Percentiles rank a stretch among this genome's conserved stretches.
These are phyloP conservation scores for Litchi chinensis DNA, from an alignment of 345 rosid genomes.

Conservation along the genomic window DNA sequence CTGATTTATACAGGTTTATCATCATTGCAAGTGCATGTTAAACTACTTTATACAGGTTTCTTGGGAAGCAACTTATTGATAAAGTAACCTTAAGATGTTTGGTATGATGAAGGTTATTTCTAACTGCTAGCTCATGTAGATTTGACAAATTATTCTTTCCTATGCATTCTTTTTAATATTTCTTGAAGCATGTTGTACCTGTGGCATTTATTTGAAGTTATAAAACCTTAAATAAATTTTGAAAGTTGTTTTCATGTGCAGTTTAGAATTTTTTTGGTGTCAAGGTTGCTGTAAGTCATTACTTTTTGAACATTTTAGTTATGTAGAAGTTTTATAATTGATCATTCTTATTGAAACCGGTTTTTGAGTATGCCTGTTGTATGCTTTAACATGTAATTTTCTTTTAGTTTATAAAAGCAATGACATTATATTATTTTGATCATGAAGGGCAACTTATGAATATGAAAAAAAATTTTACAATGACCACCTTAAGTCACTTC, in stretches of 20 bases:
- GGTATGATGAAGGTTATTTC: not conserved
- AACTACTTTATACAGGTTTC: constrained; percentile 16
- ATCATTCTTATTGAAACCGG: not conserved
- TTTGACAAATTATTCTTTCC: constrained; percentile 1
- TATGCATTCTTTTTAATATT: not conserved
- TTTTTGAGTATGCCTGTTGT: not conserved
- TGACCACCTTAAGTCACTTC: constrained; percentile 93
- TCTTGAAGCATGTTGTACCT: not conserved
- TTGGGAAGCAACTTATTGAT: not conserved
- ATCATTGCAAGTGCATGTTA: constrained; percentile 77
- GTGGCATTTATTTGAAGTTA: not conserved
- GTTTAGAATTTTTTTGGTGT: not conserved
- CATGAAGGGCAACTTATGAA: constrained; percentile 80
- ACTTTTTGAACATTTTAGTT: not conserved
- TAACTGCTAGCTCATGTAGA: not conserved
- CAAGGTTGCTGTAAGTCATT: not conserved
- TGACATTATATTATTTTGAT: constrained; percentile 19
- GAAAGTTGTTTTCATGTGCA: not conserved
- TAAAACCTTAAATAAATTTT: constrained; percentile 14
- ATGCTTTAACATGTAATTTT: not conserved
- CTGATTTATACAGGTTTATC: too few species aligned
- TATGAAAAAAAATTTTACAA: constrained; percentile 82
- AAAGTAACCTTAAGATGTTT: constrained; percentile 3
- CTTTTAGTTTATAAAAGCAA: not conserved
- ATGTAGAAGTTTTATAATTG: not conserved